Evolutionary conservation across 2,329 filamentous ascomycete species (phyloP).

Genomic region (Exophiala bonariae): DNA sequence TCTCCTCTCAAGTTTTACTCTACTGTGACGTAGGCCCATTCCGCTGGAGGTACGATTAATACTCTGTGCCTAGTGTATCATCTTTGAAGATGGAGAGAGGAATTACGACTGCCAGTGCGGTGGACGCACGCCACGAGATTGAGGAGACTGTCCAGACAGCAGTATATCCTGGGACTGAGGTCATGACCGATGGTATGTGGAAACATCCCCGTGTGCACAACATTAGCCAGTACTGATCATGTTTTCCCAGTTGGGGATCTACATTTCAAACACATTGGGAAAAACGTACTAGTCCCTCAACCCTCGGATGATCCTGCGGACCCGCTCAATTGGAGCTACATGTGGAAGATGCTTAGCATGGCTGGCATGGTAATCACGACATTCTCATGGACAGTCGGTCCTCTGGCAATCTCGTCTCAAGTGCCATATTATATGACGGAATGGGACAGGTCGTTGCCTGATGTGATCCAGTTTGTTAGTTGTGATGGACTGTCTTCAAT

Average conservation of each 20-base stretch:
- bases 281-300: slow-evolving; percentile 42
- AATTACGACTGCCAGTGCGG: slow-evolving; percentile 1
- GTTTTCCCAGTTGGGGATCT: slow-evolving; percentile 7
- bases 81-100: slow-evolving; percentile 4
- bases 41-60: too few relatives aligned
- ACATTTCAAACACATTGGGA: slow-evolving; percentile 35
- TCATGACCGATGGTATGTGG: slow-evolving; percentile 9
- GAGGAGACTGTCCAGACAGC: slow-evolving; percentile 8
- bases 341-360: slow-evolving; percentile 37
- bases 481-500: neutral
- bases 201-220: neutral
- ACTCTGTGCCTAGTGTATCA: too few relatives aligned
- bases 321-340: slow-evolving; percentile 38
- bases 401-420: slow-evolving; percentile 11
- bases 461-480: slow-evolving; percentile 16
- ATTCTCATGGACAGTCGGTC: slow-evolving; percentile 10
- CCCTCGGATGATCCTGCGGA: slow-evolving; percentile 39
- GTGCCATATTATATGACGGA: slow-evolving; percentile 15
- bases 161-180: slow-evolving; percentile 11
- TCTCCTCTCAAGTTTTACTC: too few relatives aligned
- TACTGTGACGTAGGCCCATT: too few relatives aligned
- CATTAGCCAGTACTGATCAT: neutral
- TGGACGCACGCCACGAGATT: slow-evolving; percentile 7
- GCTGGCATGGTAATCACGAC: slow-evolving; percentile 8
- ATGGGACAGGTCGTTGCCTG: slow-evolving; percentile 12